Base-by-base conservation (phyloP, 2,329 filamentous ascomycete genomes). In the Aspergillus versicolor region DNA sequence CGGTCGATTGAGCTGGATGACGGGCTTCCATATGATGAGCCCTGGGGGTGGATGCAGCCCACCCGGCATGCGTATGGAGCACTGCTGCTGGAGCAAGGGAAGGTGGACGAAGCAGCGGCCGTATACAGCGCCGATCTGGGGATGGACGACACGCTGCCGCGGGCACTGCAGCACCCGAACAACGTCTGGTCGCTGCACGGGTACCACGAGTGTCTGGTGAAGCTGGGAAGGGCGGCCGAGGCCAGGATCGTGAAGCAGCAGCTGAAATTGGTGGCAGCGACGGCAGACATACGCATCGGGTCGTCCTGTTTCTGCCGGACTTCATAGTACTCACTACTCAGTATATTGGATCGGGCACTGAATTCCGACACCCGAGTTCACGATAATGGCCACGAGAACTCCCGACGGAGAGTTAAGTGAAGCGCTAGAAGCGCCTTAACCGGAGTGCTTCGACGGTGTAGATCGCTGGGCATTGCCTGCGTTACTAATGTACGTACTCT, bases 21-120 rank as follows among this genome's bases (percentile, higher is more conserved):
- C 64, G 72, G 70, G 0, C 77, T 91, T 27, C 84, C 84, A 0
- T 91, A 89, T 59, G 86, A 88, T 48, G 89, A 92, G 68, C 89
- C 89, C 0, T 91, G 88, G 88, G 87, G 86, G 0, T 91, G 88
- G 88, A 90, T 91, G 88, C 86, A 89, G 67, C 88, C 88, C 0
- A 83, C 84, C 0, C 78, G 88, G 3, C 88, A 91, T 69, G 88
- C 88, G 0, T 87, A 87, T 50, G 88, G 85, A 1, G 88, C 88
- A 0, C 75, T 92, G 3, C 69, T 90, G 30, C 77, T 90, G 12
- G 88, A 91, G 66, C 87, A 88, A 65, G 84, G 82, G 0, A 75
- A 75, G n/a, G 74, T 82, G 0, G 77, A 82, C 22, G 77, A 87
- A 48, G 86, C 87, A 0, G 72, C 79, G 2, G 76, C 67, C 1